Evolutionary conservation across 768 basidiomycete genomes (phyloP), one percentile per base, ranked within the genome.

Genomic region (Termitomyces sp.): DNA sequence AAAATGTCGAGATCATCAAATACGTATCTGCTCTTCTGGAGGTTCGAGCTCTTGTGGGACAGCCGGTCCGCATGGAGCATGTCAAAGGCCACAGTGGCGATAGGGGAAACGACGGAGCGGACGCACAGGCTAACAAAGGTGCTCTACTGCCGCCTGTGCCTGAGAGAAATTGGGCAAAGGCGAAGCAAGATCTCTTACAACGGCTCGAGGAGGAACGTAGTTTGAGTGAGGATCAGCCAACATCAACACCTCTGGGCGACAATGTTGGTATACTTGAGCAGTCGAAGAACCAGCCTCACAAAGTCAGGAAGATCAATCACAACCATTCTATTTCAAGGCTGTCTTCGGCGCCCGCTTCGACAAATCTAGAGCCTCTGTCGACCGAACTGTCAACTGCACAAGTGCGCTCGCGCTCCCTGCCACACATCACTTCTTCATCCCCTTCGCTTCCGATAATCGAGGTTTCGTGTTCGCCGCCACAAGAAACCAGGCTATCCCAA

Each of bases 71-170:
- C 37, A 76, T 96, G 46, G 71, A 82, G 60, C 79, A 93, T 62
- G 90, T 98, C 54, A 78, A 82, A 55, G 95, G 87, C 0, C 95
- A 97, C 63, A 75, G 73, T 10, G 93, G 93, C 0, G 74, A 82
- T 28, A 71, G 71, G 51, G 95, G 95, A 1, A 98, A 98, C 65
- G 94, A 98, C 51, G 85, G 81, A 42, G 95, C 95, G 2, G 95
- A 98, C 66, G 62, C 58, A 14, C 77, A 85, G 54, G 92, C 92
- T 3, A 86, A 82, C 55, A 32, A 68, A 5, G 92, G 92, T 2
- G 68, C 77, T 10, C 60, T 64, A 10, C 55, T 75, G 50, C 72
- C 75, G 0, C 55, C 42, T 17, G 55, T 71, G 1, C 63, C 65
- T 5, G 88, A 91, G 35, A 75, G 76, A 45, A 79, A 90, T 59